These are phyloP conservation scores for Dalbergia cultrata DNA, from an alignment of 306 rosid genomes.

Conservation along the genomic window DNA sequence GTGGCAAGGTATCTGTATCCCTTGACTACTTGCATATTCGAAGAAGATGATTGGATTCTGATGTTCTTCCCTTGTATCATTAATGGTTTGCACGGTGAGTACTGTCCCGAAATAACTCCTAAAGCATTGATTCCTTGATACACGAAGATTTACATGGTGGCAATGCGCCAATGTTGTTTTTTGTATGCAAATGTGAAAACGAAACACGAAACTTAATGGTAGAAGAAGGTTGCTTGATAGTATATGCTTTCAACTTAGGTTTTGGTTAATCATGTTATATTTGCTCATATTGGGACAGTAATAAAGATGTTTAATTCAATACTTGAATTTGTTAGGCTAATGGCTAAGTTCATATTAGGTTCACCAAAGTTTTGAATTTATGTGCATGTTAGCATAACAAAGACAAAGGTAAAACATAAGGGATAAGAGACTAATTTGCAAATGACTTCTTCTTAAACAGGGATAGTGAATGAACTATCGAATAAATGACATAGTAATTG, in stretches of 20 bases:
- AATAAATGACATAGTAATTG: neutral
- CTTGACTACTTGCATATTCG: neutral
- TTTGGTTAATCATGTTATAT: no score
- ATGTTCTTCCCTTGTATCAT: slow-evolving; percentile 45
- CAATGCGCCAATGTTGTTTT: neutral
- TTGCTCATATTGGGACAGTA: no score
- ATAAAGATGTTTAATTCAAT: no score
- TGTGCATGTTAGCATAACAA: neutral
- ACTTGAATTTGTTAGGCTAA: neutral
- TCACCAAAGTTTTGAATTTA: neutral
- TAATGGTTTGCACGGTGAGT: slow-evolving; percentile 48
- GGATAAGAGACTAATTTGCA: neutral
- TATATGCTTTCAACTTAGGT: no score
- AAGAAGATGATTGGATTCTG: neutral
- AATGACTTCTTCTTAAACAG: neutral
- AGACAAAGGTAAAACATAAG: no score
- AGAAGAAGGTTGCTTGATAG: no score
- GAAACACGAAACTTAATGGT: neutral
- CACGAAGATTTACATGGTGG: neutral
- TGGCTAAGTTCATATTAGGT: neutral
- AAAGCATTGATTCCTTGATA: neutral
- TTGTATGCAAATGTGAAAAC: neutral
- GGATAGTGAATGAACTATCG: neutral
- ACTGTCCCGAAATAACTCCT: neutral
- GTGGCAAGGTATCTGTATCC: slow-evolving; percentile 42